Evolutionary conservation across 106 monocot genomes (phyloP).

Genomic region (Cymbidium sinense): DNA sequence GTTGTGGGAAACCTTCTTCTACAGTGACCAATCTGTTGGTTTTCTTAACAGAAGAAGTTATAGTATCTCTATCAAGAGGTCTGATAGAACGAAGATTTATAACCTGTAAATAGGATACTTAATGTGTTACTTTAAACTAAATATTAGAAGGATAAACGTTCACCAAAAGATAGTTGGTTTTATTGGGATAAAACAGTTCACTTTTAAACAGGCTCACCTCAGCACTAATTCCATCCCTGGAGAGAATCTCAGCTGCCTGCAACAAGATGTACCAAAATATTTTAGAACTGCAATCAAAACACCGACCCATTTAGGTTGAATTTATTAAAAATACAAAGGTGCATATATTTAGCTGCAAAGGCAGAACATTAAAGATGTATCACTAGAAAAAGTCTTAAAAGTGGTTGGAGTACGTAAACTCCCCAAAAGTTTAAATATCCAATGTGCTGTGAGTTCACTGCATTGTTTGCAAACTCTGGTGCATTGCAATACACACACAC

Average conservation of each 20-base stretch:
- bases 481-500: too few species aligned
- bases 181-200: not conserved
- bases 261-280: not conserved
- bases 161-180: not conserved
- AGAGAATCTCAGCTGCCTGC: slow-evolving; percentile 71
- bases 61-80: slow-evolving; percentile 82
- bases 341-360: not conserved
- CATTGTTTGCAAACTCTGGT: too few species aligned
- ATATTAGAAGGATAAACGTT: not conserved
- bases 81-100: slow-evolving; percentile 92
- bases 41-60: slow-evolving; percentile 84
- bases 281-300: not conserved
- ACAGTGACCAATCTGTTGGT: slow-evolving; percentile 82
- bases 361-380: not conserved
- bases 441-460: too few species aligned
- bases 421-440: too few species aligned
- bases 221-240: slow-evolving; percentile 71
- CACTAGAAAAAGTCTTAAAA: too few species aligned
- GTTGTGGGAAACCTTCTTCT: slow-evolving; percentile 96
- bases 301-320: too few species aligned
- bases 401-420: too few species aligned
- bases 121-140: not conserved
- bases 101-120: slow-evolving; percentile 29
- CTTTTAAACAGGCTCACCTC: slow-evolving; percentile 38
- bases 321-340: too few species aligned